Base-by-base conservation (phyloP, 257 asterid species). In the Jacaranda copaia region DNA sequence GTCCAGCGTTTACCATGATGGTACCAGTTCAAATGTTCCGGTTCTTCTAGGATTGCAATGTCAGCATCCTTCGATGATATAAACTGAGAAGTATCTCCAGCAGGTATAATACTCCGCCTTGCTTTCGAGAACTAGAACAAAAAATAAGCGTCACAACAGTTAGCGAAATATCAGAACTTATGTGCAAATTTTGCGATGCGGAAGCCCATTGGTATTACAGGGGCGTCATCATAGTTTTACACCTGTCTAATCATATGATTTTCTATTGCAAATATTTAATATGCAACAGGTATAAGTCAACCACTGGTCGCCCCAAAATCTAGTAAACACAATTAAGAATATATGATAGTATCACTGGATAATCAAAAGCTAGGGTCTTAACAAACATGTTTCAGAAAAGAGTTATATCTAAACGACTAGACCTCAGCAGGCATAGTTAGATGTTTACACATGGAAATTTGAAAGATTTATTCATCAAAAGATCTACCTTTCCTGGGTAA, bases 1-100 rank as follows among this genome's bases (percentile, higher is more conserved):
- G 97, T 93, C 99, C 99, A 96, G 25, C 99, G 97, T 86, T 88
- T 96, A 36, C 98, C 99, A 76, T 96, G 99, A 83, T 96, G 99
- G 83, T 96, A 96, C 99, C 98, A 96, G 77, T 96, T 96, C 83
- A 96, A 87, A 79, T 96, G 99, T 81, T 96, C 99, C 10, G 99
- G 99, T 82, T 96, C 99, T 91, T 96, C 99, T 25, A 96, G 81
- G 78, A 96, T 91, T 67, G 99, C 99, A 84, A 96, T 92, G 85
- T 96, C 99, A 49, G 99, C 98, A 73, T 96, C 96, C 89, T 88
- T 90, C 8, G 97, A 90, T 9, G 98, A 84, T 76, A 96, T 93
- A 81, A 91, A 93, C 77, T 83, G 89, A 71, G 98, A 89, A 8
- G 99, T 96, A 77, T 96, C 99, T 35, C 99, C 99, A 45, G 99